Evolutionary conservation across 2,329 filamentous ascomycete genomes (phyloP).

Genomic region (Hypoxylon sp.): DNA sequence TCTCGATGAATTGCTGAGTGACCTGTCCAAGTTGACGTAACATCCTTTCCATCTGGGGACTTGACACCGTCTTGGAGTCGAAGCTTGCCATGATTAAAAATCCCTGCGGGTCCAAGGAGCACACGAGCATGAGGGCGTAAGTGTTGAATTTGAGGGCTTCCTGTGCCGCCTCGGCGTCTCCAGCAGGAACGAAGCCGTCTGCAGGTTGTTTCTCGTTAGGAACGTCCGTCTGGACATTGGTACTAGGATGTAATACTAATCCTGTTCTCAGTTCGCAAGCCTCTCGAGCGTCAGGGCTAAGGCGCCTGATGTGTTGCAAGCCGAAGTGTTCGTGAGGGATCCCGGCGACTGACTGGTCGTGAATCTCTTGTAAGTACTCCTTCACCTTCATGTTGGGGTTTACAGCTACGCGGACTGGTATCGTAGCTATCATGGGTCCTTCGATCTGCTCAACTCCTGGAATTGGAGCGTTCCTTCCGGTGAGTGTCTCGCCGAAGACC

Average conservation of each 20-base stretch:
- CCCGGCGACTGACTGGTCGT: conserved; percentile 66
- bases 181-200: conserved; percentile 65
- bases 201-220: conserved; percentile 56
- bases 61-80: conserved; percentile 69
- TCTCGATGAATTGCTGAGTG: conserved; percentile 62
- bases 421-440: conserved; percentile 71
- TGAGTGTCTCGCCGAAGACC: conserved; percentile 70
- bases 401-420: conserved; percentile 66
- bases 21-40: conserved; percentile 65
- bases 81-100: conserved; percentile 74
- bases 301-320: conserved; percentile 69
- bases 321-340: conserved; percentile 75
- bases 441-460: conserved; percentile 66
- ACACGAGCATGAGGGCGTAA: conserved; percentile 75
- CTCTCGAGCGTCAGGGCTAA: conserved; percentile 66
- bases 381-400: conserved; percentile 57
- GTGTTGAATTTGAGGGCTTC: conserved; percentile 71
- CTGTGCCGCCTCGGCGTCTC: conserved; percentile 67
- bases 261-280: conserved; percentile 69
- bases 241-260: conserved; percentile 65
- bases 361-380: conserved; percentile 68
- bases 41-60: conserved; percentile 64
- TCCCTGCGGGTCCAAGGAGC: conserved; percentile 67
- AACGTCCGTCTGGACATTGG: conserved; percentile 48
- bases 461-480: conserved; percentile 65